These are phyloP conservation scores for Pythium periplocum DNA, from an alignment of 352 stramenopile species.

Conservation along the genomic window DNA sequence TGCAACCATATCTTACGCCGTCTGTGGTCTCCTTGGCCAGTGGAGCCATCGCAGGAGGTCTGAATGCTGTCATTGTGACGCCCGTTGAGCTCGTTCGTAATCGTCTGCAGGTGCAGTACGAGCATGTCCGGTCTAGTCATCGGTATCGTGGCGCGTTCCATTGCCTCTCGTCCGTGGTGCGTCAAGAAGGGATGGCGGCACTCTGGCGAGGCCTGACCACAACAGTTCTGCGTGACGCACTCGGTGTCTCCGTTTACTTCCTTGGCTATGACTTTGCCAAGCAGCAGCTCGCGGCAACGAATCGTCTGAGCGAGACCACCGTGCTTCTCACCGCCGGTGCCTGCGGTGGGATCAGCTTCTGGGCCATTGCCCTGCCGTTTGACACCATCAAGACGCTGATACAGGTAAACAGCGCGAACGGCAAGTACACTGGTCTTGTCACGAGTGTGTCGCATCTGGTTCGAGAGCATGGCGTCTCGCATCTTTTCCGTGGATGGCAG, in stretches of 20 bases:
- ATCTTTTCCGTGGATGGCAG: constrained; percentile 77
- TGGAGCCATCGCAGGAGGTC: constrained; percentile 55
- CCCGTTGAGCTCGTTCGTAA: constrained; percentile 81
- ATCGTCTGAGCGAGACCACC: constrained; percentile 34
- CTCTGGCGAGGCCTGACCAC: constrained; percentile 76
- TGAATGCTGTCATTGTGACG: constrained; percentile 70
- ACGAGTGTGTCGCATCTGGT: constrained; percentile 32
- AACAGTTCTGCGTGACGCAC: constrained; percentile 75
- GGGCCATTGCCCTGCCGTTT: constrained; percentile 77
- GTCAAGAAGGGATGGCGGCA: constrained; percentile 43
- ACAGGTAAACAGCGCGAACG: constrained; percentile 47
- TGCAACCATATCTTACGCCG: constrained; percentile 33
- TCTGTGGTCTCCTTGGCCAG: constrained; percentile 40
- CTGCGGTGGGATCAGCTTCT: constrained; percentile 81
- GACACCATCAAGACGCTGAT: constrained; percentile 84
- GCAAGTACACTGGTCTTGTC: constrained; percentile 43
- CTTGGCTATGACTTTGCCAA: constrained; percentile 76
- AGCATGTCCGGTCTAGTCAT: constrained; percentile 32
- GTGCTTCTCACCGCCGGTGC: constrained; percentile 62
- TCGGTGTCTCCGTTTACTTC: constrained; percentile 85
- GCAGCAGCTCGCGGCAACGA: constrained; percentile 20
- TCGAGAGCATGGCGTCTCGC: constrained; percentile 44
- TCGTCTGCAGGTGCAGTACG: constrained; percentile 75
- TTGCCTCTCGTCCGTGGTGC: constrained; percentile 53
- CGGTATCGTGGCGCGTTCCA: constrained; percentile 50